Conservation (phyloP, 2,329 filamentous ascomycete species). For the Leptosphaerulina australis region DNA sequence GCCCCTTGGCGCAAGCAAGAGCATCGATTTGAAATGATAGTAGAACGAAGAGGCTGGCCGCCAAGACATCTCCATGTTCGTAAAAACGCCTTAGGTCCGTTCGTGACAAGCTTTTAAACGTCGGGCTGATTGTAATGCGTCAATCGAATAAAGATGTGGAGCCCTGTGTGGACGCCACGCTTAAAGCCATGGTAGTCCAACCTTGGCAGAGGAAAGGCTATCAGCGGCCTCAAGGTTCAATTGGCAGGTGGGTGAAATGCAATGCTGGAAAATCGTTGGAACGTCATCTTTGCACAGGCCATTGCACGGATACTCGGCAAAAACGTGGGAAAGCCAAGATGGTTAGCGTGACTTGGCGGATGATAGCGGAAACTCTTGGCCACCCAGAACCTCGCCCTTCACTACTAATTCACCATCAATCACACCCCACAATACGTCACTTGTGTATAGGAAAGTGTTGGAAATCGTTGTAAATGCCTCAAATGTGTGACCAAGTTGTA, state of each 20-base stretch:
- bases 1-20: conserved; percentile 31
- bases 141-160: conserved; percentile 14
- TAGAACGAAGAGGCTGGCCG: conserved; percentile 27
- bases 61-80: conserved; percentile 22
- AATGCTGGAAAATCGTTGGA: too few species aligned
- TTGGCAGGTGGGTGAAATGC: conserved; percentile 23
- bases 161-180: conserved; percentile 16
- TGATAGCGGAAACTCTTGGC: conserved; percentile 37
- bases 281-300: conserved; percentile 26
- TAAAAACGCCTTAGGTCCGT: conserved; percentile 27
- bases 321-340: conserved; percentile 11
- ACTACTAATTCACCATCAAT: conserved; percentile 14
- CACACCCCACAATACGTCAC: conserved; percentile 26
- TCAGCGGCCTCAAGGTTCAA: conserved; percentile 8
- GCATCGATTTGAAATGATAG: conserved; percentile 23
- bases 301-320: conserved; percentile 16
- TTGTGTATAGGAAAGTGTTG: background rate
- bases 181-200: conserved; percentile 13
- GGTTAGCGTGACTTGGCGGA: conserved; percentile 21
- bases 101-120: conserved; percentile 33
- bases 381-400: conserved; percentile 17
- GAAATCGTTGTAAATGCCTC: background rate
- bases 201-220: conserved; percentile 26
- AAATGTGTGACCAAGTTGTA: background rate
- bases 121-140: conserved; percentile 24